phyloP scores from a whole-genome alignment of 805 yeast genomes.

The Yarrowia porcina region DNA sequence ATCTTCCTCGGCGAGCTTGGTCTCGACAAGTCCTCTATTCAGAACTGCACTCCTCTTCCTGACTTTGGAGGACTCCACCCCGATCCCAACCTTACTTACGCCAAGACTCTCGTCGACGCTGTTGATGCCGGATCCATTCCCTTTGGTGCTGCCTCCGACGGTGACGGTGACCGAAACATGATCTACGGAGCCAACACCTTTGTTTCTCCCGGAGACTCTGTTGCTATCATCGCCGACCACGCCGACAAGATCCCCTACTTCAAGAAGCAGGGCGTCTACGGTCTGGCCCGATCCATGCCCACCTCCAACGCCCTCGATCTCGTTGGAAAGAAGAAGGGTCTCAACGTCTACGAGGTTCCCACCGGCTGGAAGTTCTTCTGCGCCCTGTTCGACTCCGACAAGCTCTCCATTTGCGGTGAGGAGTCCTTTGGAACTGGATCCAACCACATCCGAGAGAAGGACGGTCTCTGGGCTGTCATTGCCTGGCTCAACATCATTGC shows the following conservation, averaged over 20 bases:
- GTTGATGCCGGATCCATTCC: conserved; percentile 82
- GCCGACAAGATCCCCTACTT: conserved; percentile 92
- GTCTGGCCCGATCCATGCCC: conserved; percentile 97
- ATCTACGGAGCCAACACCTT: conserved; percentile 92
- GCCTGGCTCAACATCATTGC: conserved; percentile 98
- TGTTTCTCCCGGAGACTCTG: conserved; percentile 98
- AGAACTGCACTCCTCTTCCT: conserved; percentile 73
- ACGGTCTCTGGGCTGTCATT: conserved; percentile 95
- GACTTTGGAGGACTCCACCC: conserved; percentile 98
- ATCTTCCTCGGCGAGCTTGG: conserved; percentile 84
- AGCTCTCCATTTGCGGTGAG: conserved; percentile 95
- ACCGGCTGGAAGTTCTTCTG: conserved; percentile 99
- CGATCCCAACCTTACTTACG: conserved; percentile 95
- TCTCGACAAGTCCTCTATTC: conserved; percentile 63
- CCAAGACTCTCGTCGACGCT: conserved; percentile 74
- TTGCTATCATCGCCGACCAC: conserved; percentile 94
- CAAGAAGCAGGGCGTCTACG: conserved; percentile 76
- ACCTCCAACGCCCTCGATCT: conserved; percentile 91
- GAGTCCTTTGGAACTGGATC: conserved; percentile 98
- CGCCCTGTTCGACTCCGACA: conserved; percentile 87
- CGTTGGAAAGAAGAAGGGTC: conserved; percentile 75
- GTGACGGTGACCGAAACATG: conserved; percentile 99
- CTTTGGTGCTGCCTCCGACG: conserved; percentile 98
- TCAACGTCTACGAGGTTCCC: conserved; percentile 88
- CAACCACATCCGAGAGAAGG: conserved; percentile 94